These are phyloP conservation scores for Martiniozyma abietophila DNA, from an alignment of 805 yeast genomes.

Conservation along the genomic window DNA sequence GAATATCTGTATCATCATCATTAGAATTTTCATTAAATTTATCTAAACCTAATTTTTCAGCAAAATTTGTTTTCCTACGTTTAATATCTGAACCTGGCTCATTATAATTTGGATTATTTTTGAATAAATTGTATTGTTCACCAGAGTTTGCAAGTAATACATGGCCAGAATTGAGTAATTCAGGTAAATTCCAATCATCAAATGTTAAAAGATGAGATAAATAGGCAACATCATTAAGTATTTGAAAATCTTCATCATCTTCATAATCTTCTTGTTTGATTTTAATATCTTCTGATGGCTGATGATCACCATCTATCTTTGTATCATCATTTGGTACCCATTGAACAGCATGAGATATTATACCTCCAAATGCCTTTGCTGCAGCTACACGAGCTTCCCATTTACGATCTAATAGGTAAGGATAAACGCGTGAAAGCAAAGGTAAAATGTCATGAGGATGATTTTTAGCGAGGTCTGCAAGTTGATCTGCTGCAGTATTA, in stretches of 20 bases:
- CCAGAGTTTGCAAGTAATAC: constrained; percentile 61
- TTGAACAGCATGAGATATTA: constrained; percentile 60
- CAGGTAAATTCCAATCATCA: constrained; percentile 40
- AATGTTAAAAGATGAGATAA: constrained; percentile 39
- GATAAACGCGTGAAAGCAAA: constrained; percentile 80
- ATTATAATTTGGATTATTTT: constrained; percentile 7
- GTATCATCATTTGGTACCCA: constrained; percentile 71
- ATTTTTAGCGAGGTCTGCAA: constrained; percentile 85
- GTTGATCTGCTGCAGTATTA: constrained; percentile 94
- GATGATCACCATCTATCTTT: constrained; percentile 7
- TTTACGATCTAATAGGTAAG: constrained; percentile 68
- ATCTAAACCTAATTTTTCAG: constrained; percentile 24
- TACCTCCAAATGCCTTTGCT: constrained; percentile 90
- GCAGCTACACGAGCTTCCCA: constrained; percentile 98
- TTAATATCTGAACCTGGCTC: constrained; percentile 11
- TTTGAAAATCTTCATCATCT: constrained; percentile 23
- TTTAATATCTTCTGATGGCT: constrained; percentile 8
- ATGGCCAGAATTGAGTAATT: constrained; percentile 40
- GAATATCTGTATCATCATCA: neutral
- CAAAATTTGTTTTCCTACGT: constrained; percentile 22
- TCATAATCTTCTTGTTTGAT: constrained; percentile 18
- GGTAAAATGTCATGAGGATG: constrained; percentile 90
- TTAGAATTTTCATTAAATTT: constrained; percentile 7
- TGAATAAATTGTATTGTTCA: constrained; percentile 23
- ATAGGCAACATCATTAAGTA: constrained; percentile 29